Evolutionary conservation across 2,329 filamentous ascomycete species (phyloP).

Genomic region (Ilyonectria sp.): DNA sequence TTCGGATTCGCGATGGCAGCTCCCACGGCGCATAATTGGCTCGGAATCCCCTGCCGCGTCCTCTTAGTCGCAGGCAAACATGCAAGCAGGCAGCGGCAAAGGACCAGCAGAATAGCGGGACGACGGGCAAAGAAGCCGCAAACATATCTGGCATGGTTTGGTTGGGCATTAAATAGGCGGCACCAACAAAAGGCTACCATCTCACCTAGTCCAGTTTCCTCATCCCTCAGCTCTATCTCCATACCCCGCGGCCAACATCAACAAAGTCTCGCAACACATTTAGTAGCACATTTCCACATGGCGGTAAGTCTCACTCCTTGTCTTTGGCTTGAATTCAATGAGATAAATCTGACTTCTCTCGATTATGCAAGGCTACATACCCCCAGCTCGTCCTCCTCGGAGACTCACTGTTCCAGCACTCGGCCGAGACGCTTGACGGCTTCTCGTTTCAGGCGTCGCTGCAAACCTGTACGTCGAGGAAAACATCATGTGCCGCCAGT

Average conservation of each 20-base stretch:
- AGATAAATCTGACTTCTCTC: background rate
- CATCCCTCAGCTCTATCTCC: background rate
- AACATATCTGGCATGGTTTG: slow-evolving; percentile 15
- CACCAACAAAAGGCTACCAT: slow-evolving; percentile 18
- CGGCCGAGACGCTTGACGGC: slow-evolving; percentile 72
- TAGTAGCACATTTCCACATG: slow-evolving; percentile 27
- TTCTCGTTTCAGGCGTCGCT: slow-evolving; percentile 83
- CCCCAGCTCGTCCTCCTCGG: slow-evolving; percentile 88
- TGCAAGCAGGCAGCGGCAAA: slow-evolving; percentile 38
- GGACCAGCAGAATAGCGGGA: slow-evolving; percentile 22
- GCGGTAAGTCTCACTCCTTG: slow-evolving; percentile 36
- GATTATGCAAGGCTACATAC: slow-evolving; percentile 64
- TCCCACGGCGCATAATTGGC: slow-evolving; percentile 38
- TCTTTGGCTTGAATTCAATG: background rate
- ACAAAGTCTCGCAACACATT: background rate
- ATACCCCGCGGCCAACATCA: slow-evolving; percentile 19
- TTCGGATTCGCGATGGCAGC: slow-evolving; percentile 13
- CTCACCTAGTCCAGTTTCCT: slow-evolving; percentile 7
- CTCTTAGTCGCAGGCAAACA: slow-evolving; percentile 15
- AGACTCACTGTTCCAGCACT: slow-evolving; percentile 87
- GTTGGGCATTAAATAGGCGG: slow-evolving; percentile 26
- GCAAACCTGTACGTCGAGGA: slow-evolving; percentile 71
- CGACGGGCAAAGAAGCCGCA: slow-evolving; percentile 30
- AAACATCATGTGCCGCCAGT: background rate
- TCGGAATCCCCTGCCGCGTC: slow-evolving; percentile 38